Evolutionary conservation across 805 yeast species (phyloP).

Genomic region (Yueomyces sp.): DNA sequence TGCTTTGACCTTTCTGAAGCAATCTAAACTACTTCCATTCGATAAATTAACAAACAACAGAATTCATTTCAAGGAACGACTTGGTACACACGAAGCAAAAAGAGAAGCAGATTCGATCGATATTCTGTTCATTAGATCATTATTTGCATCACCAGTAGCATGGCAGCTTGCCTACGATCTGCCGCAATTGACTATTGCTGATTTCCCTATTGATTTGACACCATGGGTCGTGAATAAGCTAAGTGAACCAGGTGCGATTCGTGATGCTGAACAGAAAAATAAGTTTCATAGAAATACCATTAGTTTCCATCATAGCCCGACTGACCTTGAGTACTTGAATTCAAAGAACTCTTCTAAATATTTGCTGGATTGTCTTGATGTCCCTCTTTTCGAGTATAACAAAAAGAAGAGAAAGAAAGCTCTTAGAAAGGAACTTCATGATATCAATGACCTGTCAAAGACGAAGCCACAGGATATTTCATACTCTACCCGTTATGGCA

Average conservation of each 20-base stretch:
- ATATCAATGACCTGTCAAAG: neutral
- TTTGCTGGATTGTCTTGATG: slow-evolving; percentile 13
- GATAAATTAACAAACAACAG: neutral
- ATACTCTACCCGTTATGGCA: too few species aligned
- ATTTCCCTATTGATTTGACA: slow-evolving; percentile 13
- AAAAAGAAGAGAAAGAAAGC: neutral
- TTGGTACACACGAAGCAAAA: neutral
- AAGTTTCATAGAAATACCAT: slow-evolving; percentile 1
- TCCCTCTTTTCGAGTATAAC: slow-evolving; percentile 1
- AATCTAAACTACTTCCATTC: neutral
- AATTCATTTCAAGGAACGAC: neutral
- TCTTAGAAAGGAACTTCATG: neutral
- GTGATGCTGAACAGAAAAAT: neutral
- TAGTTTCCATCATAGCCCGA: slow-evolving; percentile 6
- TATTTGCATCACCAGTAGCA: slow-evolving; percentile 4
- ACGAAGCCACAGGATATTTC: too few species aligned
- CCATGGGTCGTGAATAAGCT: slow-evolving; percentile 7
- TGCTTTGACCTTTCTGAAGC: neutral
- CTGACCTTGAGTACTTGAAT: slow-evolving; percentile 4
- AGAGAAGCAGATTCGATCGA: neutral
- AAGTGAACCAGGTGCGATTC: neutral
- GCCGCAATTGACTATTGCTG: slow-evolving; percentile 19
- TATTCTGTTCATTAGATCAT: neutral
- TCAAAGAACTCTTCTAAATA: slow-evolving; percentile 6
- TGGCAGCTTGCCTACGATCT: slow-evolving; percentile 24